Evolutionary conservation across 2,329 filamentous ascomycete genomes (phyloP), one percentile per base, ranked within the genome.

Genomic region (Paecilomyces sp.): DNA sequence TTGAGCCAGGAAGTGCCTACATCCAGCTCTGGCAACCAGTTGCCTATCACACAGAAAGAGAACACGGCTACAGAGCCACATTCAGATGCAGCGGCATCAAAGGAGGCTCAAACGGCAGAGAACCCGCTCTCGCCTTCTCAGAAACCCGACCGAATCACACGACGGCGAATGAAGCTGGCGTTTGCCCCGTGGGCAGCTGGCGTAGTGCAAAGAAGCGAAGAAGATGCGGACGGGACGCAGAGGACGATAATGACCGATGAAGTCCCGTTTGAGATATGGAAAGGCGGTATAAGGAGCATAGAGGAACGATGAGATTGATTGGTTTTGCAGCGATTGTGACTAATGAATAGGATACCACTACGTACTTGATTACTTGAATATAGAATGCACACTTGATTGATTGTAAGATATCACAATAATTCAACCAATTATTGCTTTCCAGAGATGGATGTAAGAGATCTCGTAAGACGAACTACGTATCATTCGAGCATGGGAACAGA

Each of bases 161-260:
- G 83, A 63, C 80, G 93, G 60, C 91, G 86, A 80, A 86, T 96
- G 81, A 95, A 92, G 74, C 84, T 97, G 8, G 93, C 96, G 0
- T 97, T 96, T 78, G 89, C 91, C 55, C 84, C 90, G 1, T 94
- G 95, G 83, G 83, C 84, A 3, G 75, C 78, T 2, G 81, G 81
- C 1, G 79, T 79, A 4, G 41, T 62, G 78, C 83, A 15, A 71
- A 80, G 57, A 77, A 81, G 11, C 4, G 63, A 81, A 57, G 68
- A 76, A 1, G 78, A 77, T 7, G 85, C 84, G 28, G 50, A 54
- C 3, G 33, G 31, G 30, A 33, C 22, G 6, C 31, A 12, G 53
- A 28, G 30, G 9, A 55, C 11, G 33, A 50, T 36, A 9, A 30
- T 53, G 51, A 30, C 24, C 9, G 51, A 22, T 6, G 73, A 75